phyloP scores from a whole-genome alignment of 495 filamentous ascomycete genomes.

The Cryomyces minteri region DNA sequence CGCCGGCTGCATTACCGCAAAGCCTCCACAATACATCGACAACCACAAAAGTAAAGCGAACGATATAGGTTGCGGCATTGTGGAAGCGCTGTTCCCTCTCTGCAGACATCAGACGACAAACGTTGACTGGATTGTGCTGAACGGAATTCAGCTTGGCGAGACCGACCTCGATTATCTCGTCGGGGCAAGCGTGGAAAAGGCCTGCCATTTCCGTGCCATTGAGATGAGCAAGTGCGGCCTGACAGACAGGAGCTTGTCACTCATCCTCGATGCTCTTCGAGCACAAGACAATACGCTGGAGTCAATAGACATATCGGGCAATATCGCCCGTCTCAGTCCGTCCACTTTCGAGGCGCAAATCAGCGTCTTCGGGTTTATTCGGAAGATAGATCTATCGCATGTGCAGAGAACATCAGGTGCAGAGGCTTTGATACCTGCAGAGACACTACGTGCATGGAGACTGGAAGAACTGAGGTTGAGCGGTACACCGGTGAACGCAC shows the following conservation, averaged over 20 bases:
- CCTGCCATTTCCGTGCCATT: conserved; percentile 55
- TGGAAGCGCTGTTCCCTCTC: conserved; percentile 59
- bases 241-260: conserved; percentile 35
- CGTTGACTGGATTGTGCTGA: conserved; percentile 65
- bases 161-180: conserved; percentile 58
- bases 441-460: conserved; percentile 52
- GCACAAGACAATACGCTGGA: conserved; percentile 58
- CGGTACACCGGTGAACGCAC: conserved; percentile 39
- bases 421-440: conserved; percentile 45
- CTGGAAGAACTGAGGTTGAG: conserved; percentile 57
- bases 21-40: conserved; percentile 26
- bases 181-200: conserved; percentile 42
- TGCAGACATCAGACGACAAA: conserved; percentile 56
- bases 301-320: conserved; percentile 56
- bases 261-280: conserved; percentile 38
- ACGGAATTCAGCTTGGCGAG: conserved; percentile 68
- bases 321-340: conserved; percentile 52
- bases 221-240: conserved; percentile 66
- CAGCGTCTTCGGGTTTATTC: conserved; percentile 46
- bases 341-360: conserved; percentile 42
- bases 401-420: conserved; percentile 40
- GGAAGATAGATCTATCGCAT: conserved; percentile 54
- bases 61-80: conserved; percentile 59
- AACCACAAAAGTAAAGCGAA: conserved; percentile 30
- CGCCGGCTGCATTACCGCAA: conserved; percentile 33